Evolutionary conservation across 2,329 filamentous ascomycete species (phyloP).

Genomic region (Ceratocystis colombiana): DNA sequence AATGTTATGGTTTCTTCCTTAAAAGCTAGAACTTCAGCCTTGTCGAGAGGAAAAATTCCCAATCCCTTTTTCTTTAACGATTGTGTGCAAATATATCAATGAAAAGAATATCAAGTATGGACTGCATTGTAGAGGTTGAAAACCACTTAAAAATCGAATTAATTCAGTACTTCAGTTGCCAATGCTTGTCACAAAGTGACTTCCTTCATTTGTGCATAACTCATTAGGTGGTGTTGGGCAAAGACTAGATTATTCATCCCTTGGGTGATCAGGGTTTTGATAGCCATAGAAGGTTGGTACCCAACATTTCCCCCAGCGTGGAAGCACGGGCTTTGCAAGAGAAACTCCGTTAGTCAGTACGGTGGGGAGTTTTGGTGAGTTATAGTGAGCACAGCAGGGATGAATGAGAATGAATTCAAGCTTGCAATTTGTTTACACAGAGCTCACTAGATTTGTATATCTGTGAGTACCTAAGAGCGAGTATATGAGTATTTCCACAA

Average conservation of each 20-base stretch:
- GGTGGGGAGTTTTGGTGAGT: neutral
- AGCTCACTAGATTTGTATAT: too few relatives aligned
- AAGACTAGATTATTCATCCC: neutral
- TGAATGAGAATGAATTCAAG: neutral
- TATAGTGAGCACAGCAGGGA: slow-evolving; percentile 8
- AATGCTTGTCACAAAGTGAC: neutral
- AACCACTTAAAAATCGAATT: neutral
- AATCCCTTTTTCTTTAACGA: too few relatives aligned
- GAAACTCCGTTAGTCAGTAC: neutral
- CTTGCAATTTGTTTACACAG: too few relatives aligned
- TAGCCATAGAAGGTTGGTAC: slow-evolving; percentile 15
- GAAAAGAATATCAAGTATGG: too few relatives aligned
- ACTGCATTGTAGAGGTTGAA: neutral
- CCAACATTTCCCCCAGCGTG: slow-evolving; percentile 19
- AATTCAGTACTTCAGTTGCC: neutral
- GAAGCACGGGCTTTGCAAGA: slow-evolving; percentile 7
- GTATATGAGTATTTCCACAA: too few relatives aligned
- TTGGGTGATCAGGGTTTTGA: slow-evolving; percentile 8
- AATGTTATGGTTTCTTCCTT: too few relatives aligned
- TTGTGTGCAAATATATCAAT: too few relatives aligned
- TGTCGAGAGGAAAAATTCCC: too few relatives aligned
- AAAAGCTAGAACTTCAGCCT: too few relatives aligned
- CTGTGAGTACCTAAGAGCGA: too few relatives aligned
- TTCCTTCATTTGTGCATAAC: neutral
- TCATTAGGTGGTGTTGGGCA: slow-evolving; percentile 8